A percentile compares a stretch with the other conserved stretches of the same genome.
Conservation (phyloP, 2,329 filamentous ascomycete species). For the Botrytis hyacinthi region DNA sequence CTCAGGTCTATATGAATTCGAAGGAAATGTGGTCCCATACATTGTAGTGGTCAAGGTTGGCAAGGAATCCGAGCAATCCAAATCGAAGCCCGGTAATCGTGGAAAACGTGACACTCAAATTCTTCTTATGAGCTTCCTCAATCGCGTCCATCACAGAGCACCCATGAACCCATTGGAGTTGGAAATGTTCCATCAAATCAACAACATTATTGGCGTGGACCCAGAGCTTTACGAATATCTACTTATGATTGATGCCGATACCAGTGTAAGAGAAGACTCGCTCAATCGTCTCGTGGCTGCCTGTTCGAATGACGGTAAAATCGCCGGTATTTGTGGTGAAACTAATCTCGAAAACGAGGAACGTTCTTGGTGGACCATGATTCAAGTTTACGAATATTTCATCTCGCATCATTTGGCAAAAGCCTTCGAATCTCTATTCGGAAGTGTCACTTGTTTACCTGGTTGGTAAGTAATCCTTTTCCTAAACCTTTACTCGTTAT, state of each 20-base stretch:
- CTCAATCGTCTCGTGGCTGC: slow-evolving; percentile 89
- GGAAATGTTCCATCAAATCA: slow-evolving; percentile 98
- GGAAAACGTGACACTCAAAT: slow-evolving; percentile 99
- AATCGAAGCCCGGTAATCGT: slow-evolving; percentile 93
- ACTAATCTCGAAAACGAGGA: slow-evolving; percentile 96
- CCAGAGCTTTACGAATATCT: slow-evolving; percentile 97
- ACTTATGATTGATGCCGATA: slow-evolving; percentile 97
- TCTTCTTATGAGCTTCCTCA: slow-evolving; percentile 93
- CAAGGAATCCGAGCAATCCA: slow-evolving; percentile 89
- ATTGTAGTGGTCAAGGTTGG: slow-evolving; percentile 95
- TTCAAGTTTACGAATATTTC: slow-evolving; percentile 99
- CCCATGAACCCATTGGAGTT: slow-evolving; percentile 95
- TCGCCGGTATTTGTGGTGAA: slow-evolving; percentile 96
- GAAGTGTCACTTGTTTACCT: slow-evolving; percentile 96
- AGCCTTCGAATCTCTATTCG: slow-evolving; percentile 96
- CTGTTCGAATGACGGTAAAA: slow-evolving; percentile 91
- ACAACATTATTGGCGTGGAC: slow-evolving; percentile 98
- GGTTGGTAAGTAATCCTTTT: slow-evolving; percentile 73
- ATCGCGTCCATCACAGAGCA: slow-evolving; percentile 89
- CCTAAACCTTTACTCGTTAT: not conserved
- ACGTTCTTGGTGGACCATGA: slow-evolving; percentile 98
- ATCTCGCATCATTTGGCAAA: slow-evolving; percentile 97
- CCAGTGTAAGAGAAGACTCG: slow-evolving; percentile 86
- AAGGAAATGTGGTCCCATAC: slow-evolving; percentile 97
- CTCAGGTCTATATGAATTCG: slow-evolving; percentile 93